These are phyloP conservation scores for Jacaranda mimosifolia DNA, from an alignment of 257 asterid species.

Conservation along the genomic window DNA sequence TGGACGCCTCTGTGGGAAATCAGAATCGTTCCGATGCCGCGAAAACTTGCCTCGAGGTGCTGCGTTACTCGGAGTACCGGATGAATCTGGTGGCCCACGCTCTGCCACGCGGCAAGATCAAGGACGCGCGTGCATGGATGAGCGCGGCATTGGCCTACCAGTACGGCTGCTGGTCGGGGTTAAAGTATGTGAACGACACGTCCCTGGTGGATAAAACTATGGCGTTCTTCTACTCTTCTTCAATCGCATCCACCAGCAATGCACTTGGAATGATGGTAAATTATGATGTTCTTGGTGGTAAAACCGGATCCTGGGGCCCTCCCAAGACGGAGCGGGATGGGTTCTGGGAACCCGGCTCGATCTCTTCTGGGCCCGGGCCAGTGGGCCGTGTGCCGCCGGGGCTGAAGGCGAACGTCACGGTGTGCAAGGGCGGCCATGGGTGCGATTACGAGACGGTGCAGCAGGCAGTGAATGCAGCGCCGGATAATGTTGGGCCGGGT, in stretches of 20 bases:
- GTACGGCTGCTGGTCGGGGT: conserved; percentile 69
- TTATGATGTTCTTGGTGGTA: conserved; percentile 57
- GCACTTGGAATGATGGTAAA: conserved; percentile 65
- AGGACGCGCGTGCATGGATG: conserved; percentile 84
- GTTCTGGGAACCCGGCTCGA: conserved; percentile 56
- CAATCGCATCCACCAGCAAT: conserved; percentile 51
- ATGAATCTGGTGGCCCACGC: conserved; percentile 37
- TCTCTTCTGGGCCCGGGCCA: background rate
- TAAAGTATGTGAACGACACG: conserved; percentile 62
- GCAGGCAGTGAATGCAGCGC: conserved; percentile 66
- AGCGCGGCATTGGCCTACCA: conserved; percentile 61
- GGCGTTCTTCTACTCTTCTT: conserved; percentile 46
- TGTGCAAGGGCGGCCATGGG: conserved; percentile 45
- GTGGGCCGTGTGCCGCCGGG: conserved; percentile 49
- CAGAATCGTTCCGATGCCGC: conserved; percentile 61
- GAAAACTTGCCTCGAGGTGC: conserved; percentile 51
- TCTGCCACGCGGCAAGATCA: conserved; percentile 41
- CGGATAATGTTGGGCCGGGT: conserved; percentile 37
- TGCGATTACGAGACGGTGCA: conserved; percentile 63
- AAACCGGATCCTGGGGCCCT: conserved; percentile 57
- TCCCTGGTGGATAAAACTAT: conserved; percentile 53
- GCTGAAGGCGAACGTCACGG: conserved; percentile 58
- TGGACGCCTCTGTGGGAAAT: conserved; percentile 43
- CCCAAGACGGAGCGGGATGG: conserved; percentile 74
- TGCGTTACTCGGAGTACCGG: conserved; percentile 51